A percentile compares a stretch with the other conserved stretches of the same genome.
These are phyloP conservation scores for Leccinum fibrillosum DNA, from an alignment of 768 basidiomycete species.

Conservation along the genomic window DNA sequence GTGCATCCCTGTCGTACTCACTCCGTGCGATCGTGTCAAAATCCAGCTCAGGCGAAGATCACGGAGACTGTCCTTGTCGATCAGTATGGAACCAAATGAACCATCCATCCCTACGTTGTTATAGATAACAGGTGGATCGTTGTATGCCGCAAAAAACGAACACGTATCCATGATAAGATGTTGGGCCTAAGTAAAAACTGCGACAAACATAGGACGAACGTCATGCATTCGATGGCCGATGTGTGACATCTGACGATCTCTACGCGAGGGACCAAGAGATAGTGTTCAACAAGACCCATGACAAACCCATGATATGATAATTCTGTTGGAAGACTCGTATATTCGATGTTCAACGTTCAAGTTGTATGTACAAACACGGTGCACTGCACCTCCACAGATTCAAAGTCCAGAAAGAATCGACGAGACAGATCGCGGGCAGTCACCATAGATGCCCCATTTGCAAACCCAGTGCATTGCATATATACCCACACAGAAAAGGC, in stretches of 20 bases:
- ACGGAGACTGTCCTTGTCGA: background rate
- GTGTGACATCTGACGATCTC: background rate
- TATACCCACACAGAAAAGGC: background rate
- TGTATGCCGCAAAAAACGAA: background rate
- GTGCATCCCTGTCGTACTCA: background rate
- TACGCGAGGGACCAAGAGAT: background rate
- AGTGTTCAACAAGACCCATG: background rate
- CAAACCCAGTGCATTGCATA: background rate
- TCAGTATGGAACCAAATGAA: background rate
- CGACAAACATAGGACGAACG: background rate
- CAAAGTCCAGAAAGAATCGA: background rate
- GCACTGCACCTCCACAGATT: background rate
- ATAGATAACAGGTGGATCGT: background rate
- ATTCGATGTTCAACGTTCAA: background rate
- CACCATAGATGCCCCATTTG: background rate
- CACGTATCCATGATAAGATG: background rate
- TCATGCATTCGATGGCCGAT: background rate
- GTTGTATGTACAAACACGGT: background rate
- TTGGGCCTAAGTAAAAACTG: background rate
- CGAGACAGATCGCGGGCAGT: background rate
- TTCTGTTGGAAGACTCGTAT: background rate
- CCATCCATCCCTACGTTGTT: background rate
- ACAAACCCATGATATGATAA: background rate
- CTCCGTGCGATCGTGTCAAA: background rate
- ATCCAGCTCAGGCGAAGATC: background rate